Evolutionary conservation across 768 basidiomycete genomes (phyloP).

Genomic region (Clathrus columnatus): DNA sequence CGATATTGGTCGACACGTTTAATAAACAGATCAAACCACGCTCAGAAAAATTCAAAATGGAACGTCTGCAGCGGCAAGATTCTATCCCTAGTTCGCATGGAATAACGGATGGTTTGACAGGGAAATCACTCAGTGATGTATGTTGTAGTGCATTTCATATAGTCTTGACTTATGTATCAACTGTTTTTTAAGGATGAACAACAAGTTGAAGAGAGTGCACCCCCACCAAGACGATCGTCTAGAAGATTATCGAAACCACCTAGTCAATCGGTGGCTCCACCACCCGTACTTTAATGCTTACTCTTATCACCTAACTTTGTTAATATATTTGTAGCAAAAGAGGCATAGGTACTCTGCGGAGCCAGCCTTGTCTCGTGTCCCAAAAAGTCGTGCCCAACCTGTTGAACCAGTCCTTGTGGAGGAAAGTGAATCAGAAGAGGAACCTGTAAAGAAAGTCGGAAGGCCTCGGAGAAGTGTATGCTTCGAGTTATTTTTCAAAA

Average conservation of each 20-base stretch:
- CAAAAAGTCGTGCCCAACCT: not conserved
- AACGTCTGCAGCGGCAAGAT: slow-evolving; percentile 54
- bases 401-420: slow-evolving; percentile 3
- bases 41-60: slow-evolving; percentile 47
- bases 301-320: slow-evolving; percentile 9
- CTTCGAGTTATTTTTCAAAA: slow-evolving; percentile 1
- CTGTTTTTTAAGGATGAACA: slow-evolving; percentile 15
- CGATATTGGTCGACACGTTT: slow-evolving; percentile 70
- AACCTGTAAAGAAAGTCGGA: slow-evolving; percentile 53
- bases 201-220: not conserved
- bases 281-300: slow-evolving; percentile 46
- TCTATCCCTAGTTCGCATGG: slow-evolving; percentile 75
- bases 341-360: slow-evolving; percentile 66
- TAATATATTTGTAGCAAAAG: slow-evolving; percentile 46
- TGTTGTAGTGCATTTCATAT: slow-evolving; percentile 8
- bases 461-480: slow-evolving; percentile 13
- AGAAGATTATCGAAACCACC: slow-evolving; percentile 56
- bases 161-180: slow-evolving; percentile 4
- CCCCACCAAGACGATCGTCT: slow-evolving; percentile 45
- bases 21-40: slow-evolving; percentile 65
- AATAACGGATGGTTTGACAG: slow-evolving; percentile 76
- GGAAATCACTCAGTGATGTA: slow-evolving; percentile 53
- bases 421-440: slow-evolving; percentile 53
- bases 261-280: slow-evolving; percentile 27
- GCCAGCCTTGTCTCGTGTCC: slow-evolving; percentile 55